Evolutionary conservation across 495 filamentous ascomycete species (phyloP).

Genomic region (Aspergillus hancockii): DNA sequence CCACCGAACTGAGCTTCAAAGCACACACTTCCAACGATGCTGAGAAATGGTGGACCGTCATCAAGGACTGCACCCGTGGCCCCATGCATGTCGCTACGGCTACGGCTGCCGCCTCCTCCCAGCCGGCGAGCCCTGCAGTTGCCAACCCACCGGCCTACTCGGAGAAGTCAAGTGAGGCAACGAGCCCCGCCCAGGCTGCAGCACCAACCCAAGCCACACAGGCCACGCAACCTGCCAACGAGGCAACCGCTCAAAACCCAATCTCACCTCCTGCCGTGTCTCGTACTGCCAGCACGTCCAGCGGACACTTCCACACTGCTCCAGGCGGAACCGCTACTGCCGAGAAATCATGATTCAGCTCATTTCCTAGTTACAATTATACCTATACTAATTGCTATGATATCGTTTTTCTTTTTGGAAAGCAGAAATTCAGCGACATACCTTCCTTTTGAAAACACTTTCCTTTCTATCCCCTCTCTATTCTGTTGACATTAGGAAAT

Average conservation of each 20-base stretch:
- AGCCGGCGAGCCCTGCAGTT: slow-evolving; percentile 16
- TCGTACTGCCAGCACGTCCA: slow-evolving; percentile 32
- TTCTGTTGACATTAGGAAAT: not conserved
- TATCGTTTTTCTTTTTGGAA: not conserved
- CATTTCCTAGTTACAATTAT: not conserved
- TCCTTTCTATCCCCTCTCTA: not conserved
- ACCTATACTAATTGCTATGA: not conserved
- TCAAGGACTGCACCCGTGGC: slow-evolving; percentile 47
- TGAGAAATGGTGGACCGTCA: slow-evolving; percentile 77
- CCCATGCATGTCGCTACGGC: slow-evolving; percentile 16
- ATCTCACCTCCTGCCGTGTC: slow-evolving; percentile 17
- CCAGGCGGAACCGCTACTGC: slow-evolving; percentile 27
- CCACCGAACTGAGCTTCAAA: slow-evolving; percentile 67
- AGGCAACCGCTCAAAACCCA: slow-evolving; percentile 6
- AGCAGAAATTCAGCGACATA: slow-evolving; percentile 4
- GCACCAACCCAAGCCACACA: slow-evolving; percentile 6
- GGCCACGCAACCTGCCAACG: not conserved
- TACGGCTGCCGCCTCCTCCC: slow-evolving; percentile 14
- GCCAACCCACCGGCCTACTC: slow-evolving; percentile 27
- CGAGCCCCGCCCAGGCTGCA: not conserved
- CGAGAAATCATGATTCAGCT: slow-evolving; percentile 19
- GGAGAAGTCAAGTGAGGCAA: slow-evolving; percentile 11
- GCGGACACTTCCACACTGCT: slow-evolving; percentile 31
- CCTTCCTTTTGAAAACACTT: not conserved
- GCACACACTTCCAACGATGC: slow-evolving; percentile 75